These are phyloP conservation scores for Gastrolobium bilobum DNA, from an alignment of 306 rosid genomes.

Conservation along the genomic window DNA sequence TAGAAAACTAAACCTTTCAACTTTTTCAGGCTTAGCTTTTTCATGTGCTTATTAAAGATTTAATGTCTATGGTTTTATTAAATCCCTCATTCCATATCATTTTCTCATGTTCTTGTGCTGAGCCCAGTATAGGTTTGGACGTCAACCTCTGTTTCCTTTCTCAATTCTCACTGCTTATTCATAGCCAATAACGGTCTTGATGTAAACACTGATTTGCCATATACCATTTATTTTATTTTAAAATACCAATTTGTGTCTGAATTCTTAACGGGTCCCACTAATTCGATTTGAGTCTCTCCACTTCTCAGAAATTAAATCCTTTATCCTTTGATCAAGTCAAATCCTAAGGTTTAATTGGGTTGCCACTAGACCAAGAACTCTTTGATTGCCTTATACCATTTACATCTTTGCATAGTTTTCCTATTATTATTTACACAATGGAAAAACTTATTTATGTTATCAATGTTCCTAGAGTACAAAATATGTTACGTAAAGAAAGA, in stretches of 20 bases:
- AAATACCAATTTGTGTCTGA: too few species aligned
- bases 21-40: constrained; percentile 20
- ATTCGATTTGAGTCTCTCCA: too few species aligned
- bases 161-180: constrained; percentile 14
- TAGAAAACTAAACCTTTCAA: constrained; percentile 20
- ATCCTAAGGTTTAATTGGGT: too few species aligned
- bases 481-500: background rate
- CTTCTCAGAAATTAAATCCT: too few species aligned
- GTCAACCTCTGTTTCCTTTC: constrained; percentile 16
- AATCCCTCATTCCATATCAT: background rate
- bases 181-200: background rate
- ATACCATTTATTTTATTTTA: too few species aligned
- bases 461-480: background rate
- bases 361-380: too few species aligned
- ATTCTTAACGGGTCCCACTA: too few species aligned
- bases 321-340: too few species aligned
- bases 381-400: too few species aligned
- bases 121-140: constrained; percentile 28
- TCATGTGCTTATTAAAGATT: constrained; percentile 34
- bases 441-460: background rate
- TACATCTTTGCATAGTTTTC: constrained; percentile 1
- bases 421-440: background rate
- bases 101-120: constrained; percentile 38
- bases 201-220: background rate
- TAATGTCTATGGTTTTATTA: background rate